These are phyloP conservation scores for Phytopythium aichiense DNA, from an alignment of 352 stramenopile species.

Conservation along the genomic window DNA sequence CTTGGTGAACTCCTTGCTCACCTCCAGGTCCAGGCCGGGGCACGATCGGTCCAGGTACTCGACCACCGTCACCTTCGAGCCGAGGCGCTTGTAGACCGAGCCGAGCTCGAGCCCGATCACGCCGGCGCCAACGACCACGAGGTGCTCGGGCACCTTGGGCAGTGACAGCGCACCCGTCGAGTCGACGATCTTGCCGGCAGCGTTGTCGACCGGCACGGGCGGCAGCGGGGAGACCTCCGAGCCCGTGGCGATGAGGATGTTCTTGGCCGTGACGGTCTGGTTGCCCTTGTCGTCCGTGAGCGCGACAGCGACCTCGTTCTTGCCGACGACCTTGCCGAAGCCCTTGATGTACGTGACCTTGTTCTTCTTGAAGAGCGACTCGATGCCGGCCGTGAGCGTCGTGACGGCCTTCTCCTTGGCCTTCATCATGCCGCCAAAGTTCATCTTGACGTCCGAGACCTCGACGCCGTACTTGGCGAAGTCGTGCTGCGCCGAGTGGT, in stretches of 20 bases:
- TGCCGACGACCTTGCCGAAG: slow-evolving; percentile 90
- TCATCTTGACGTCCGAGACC: slow-evolving; percentile 85
- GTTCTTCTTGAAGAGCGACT: slow-evolving; percentile 99
- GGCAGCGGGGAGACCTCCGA: slow-evolving; percentile 92
- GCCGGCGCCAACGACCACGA: slow-evolving; percentile 96
- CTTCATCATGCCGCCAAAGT: slow-evolving; percentile 96
- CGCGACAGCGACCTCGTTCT: slow-evolving; percentile 91
- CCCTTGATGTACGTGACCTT: slow-evolving; percentile 98
- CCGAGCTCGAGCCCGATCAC: slow-evolving; percentile 99
- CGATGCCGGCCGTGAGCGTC: slow-evolving; percentile 95
- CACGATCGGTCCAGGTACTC: slow-evolving; percentile 97
- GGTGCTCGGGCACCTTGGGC: slow-evolving; percentile 90
- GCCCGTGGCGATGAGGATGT: slow-evolving; percentile 94
- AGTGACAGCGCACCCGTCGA: slow-evolving; percentile 96
- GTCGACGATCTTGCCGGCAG: slow-evolving; percentile 96
- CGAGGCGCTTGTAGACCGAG: slow-evolving; percentile 97
- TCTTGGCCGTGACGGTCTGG: slow-evolving; percentile 94
- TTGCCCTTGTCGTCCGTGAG: slow-evolving; percentile 89
- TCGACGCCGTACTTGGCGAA: slow-evolving; percentile 96
- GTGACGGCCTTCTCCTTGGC: slow-evolving; percentile 95
- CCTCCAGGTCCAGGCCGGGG: slow-evolving; percentile 91
- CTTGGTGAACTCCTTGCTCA: slow-evolving; percentile 96
- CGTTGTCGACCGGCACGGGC: slow-evolving; percentile 97
- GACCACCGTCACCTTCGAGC: slow-evolving; percentile 95
- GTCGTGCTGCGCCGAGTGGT: slow-evolving; percentile 95